Percentiles rank a stretch among this genome's conserved stretches.
Evolutionary conservation across 352 stramenopile genomes (phyloP).

Genomic region (Pythium apleroticum): DNA sequence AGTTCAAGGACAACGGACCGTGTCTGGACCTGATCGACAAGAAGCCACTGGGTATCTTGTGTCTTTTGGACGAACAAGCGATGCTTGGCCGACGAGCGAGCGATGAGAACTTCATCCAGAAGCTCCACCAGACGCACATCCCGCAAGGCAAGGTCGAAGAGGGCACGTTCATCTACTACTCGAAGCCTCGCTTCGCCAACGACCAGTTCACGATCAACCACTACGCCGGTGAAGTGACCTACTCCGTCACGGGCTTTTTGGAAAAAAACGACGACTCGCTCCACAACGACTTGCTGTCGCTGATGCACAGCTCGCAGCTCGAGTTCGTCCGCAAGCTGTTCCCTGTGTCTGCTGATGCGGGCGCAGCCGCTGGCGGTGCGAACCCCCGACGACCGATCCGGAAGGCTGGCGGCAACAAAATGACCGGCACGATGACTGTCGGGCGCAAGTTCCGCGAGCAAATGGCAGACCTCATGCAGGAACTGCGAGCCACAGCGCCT

Average conservation of each 20-base stretch:
- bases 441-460: constrained; percentile 90
- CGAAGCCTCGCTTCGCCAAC: constrained; percentile 83
- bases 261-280: constrained; percentile 99
- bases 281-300: constrained; percentile 86
- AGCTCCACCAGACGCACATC: constrained; percentile 88
- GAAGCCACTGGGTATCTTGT: constrained; percentile 91
- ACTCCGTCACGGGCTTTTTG: constrained; percentile 95
- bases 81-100: constrained; percentile 91
- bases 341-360: constrained; percentile 39
- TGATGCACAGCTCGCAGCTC: constrained; percentile 86
- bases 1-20: constrained; percentile 93
- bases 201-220: constrained; percentile 97
- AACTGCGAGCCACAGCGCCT: constrained; percentile 78
- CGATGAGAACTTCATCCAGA: constrained; percentile 92
- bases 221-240: constrained; percentile 96
- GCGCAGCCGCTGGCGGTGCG: constrained; percentile 27
- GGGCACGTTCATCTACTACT: constrained; percentile 80
- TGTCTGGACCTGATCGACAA: constrained; percentile 94
- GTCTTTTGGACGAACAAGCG: constrained; percentile 95
- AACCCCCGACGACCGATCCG: constrained; percentile 67
- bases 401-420: constrained; percentile 77
- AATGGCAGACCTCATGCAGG: constrained; percentile 86
- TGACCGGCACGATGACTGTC: constrained; percentile 90
- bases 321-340: constrained; percentile 82
- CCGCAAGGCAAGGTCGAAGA: constrained; percentile 78